Conservation (phyloP, 257 asterid species). For the Mitragyna speciosa region DNA sequence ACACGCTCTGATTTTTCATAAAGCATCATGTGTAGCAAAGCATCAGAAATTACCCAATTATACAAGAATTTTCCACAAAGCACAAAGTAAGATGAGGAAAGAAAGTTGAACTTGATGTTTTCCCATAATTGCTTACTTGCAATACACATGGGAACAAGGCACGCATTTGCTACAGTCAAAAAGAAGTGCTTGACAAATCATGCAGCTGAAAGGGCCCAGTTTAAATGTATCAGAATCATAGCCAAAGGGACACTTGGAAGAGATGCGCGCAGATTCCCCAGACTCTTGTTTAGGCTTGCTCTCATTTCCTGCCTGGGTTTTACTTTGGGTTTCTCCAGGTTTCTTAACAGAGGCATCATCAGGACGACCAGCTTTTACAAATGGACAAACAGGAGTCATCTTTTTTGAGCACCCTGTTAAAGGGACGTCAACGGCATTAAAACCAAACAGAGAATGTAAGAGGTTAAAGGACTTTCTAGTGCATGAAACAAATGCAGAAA, state of each 20-base stretch:
- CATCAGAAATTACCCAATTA: neutral
- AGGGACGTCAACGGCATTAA: slow-evolving; percentile 1
- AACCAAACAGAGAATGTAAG: neutral
- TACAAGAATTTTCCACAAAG: neutral
- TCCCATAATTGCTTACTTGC: slow-evolving; percentile 66
- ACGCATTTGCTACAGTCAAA: slow-evolving; percentile 82
- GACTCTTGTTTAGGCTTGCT: slow-evolving; percentile 45
- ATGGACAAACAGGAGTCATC: slow-evolving; percentile 96
- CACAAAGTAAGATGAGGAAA: slow-evolving; percentile 2
- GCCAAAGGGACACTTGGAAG: slow-evolving; percentile 53
- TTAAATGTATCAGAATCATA: slow-evolving; percentile 84
- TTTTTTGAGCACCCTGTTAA: slow-evolving; percentile 40
- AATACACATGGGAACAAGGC: slow-evolving; percentile 87
- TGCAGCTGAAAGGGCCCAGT: slow-evolving; percentile 92
- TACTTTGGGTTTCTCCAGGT: slow-evolving; percentile 55
- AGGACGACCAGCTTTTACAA: slow-evolving; percentile 70
- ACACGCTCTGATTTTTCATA: slow-evolving; percentile 60
- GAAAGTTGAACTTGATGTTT: neutral
- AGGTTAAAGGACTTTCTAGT: neutral
- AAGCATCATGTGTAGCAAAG: slow-evolving; percentile 9
- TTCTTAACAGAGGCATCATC: slow-evolving; percentile 68
- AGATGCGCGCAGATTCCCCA: slow-evolving; percentile 24
- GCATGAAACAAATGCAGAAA: neutral
- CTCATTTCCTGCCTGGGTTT: slow-evolving; percentile 38
- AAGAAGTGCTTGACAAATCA: slow-evolving; percentile 93